Conservation (phyloP, 495 filamentous ascomycete genomes). For the Penicillium flavigenum region DNA sequence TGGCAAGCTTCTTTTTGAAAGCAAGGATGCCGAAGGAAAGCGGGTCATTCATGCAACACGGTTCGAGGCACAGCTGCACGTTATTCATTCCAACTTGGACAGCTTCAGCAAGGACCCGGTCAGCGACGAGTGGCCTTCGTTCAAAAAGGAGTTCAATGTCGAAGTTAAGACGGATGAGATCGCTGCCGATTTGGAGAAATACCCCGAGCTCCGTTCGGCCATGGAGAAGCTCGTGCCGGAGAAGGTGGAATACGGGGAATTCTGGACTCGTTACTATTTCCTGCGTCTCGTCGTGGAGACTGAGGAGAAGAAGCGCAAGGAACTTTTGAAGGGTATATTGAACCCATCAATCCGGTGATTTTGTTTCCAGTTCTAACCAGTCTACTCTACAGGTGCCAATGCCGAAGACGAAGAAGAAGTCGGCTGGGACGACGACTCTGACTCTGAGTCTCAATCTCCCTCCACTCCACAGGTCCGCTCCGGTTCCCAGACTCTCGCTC, state of each 20-base stretch:
- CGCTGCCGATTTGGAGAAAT: conserved; percentile 77
- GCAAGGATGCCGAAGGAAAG: conserved; percentile 85
- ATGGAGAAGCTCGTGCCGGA: conserved; percentile 98
- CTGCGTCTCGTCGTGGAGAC: conserved; percentile 89
- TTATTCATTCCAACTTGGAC: conserved; percentile 82
- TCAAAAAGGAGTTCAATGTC: conserved; percentile 73
- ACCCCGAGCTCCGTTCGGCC: conserved; percentile 79
- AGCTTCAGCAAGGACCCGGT: conserved; percentile 82
- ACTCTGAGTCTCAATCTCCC: conserved; percentile 56
- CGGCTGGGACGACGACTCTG: conserved; percentile 80
- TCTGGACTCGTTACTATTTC: conserved; percentile 97
- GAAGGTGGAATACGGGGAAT: conserved; percentile 78
- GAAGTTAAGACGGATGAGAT: conserved; percentile 86
- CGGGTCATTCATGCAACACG: conserved; percentile 89
- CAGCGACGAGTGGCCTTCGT: conserved; percentile 70
- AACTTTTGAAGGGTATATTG: conserved; percentile 82
- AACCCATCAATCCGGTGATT: not conserved
- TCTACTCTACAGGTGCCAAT: conserved; percentile 50
- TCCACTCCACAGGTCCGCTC: conserved; percentile 47
- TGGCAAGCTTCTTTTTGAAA: conserved; percentile 76
- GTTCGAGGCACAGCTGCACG: conserved; percentile 93
- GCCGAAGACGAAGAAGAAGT: conserved; percentile 73
- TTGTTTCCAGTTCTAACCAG: conserved; percentile 16
- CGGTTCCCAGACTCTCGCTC: conserved; percentile 18
- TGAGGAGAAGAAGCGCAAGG: conserved; percentile 87